These are phyloP conservation scores for Theileria luwenshuni DNA, from an alignment of 169 alveolate species.

Conservation along the genomic window DNA sequence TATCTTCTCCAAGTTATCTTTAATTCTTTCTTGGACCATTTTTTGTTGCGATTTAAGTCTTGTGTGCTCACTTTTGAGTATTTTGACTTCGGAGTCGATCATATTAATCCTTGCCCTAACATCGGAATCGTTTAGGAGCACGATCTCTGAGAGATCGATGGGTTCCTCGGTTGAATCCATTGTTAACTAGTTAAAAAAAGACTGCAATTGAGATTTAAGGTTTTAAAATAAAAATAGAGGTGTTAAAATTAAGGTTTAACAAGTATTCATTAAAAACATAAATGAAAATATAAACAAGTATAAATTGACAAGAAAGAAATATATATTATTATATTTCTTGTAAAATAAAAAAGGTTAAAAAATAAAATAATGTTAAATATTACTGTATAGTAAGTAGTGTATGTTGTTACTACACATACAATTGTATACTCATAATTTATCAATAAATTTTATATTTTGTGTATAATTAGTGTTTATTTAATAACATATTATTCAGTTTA, in stretches of 20 bases:
- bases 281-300: too few relatives aligned
- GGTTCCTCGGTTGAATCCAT: constrained; percentile 50
- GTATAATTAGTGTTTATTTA: too few relatives aligned
- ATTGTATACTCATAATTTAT: too few relatives aligned
- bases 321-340: too few relatives aligned
- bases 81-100: constrained; percentile 86
- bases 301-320: too few relatives aligned
- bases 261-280: not conserved
- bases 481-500: not conserved
- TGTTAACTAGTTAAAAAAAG: not conserved
- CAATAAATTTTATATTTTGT: too few relatives aligned
- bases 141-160: constrained; percentile 68
- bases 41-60: constrained; percentile 86
- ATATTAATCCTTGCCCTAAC: constrained; percentile 71
- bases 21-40: constrained; percentile 84
- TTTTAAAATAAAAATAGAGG: not conserved
- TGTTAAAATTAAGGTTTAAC: not conserved
- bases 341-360: too few relatives aligned
- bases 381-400: not conserved
- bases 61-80: constrained; percentile 86
- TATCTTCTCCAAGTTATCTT: constrained; percentile 93
- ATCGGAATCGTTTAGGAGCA: constrained; percentile 67
- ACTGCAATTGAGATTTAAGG: not conserved
- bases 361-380: too few relatives aligned
- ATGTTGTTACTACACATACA: not conserved